phyloP scores from a whole-genome alignment of 441 rosid genomes.

The Syzygium malaccense region DNA sequence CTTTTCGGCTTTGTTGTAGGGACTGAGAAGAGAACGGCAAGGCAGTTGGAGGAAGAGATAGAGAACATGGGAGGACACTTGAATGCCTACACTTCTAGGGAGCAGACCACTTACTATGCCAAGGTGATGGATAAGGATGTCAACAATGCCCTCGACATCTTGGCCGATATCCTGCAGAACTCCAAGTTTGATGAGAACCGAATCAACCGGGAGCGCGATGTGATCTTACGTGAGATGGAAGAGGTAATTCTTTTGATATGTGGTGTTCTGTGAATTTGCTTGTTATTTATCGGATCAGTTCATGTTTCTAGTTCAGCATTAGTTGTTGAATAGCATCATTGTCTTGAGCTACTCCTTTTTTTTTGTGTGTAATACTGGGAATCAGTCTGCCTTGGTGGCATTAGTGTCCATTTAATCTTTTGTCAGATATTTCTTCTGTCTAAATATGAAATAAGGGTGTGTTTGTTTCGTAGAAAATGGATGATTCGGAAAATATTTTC shows the following conservation, averaged over 20 bases:
- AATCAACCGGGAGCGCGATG: conserved; percentile 74
- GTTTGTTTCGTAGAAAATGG: not conserved
- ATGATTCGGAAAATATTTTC: not conserved
- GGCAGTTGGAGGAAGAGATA: conserved; percentile 70
- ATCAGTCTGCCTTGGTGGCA: not conserved
- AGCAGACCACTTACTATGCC: conserved; percentile 87
- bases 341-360: not conserved
- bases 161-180: conserved; percentile 89
- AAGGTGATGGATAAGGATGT: conserved; percentile 72
- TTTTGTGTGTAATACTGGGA: not conserved
- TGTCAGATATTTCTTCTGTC: not conserved
- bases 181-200: conserved; percentile 70
- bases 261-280: not conserved
- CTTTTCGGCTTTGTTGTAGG: not conserved
- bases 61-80: conserved; percentile 91
- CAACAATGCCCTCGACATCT: conserved; percentile 58
- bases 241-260: conserved; percentile 42
- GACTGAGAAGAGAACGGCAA: conserved; percentile 50
- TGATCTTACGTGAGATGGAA: conserved; percentile 93
- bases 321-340: not conserved
- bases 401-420: not conserved
- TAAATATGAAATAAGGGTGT: not conserved
- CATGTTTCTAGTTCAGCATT: not conserved
- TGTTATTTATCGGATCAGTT: not conserved
- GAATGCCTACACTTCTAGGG: conserved; percentile 91